A percentile compares a stretch with the other conserved stretches of the same genome.
Evolutionary conservation across 805 yeast species (phyloP).

Genomic region (Candida silvicultrix): DNA sequence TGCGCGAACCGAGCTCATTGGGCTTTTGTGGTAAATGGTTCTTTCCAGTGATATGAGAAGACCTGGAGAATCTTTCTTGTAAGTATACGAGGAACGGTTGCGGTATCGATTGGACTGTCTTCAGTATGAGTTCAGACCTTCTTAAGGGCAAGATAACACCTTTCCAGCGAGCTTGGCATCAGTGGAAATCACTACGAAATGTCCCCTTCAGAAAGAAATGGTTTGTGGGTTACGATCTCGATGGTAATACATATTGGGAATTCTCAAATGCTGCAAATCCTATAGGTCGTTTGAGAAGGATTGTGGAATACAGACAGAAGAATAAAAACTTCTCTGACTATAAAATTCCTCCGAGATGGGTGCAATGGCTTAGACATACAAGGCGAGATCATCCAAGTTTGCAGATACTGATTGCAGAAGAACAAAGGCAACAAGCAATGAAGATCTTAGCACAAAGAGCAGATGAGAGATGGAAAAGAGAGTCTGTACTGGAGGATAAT

Average conservation of each 20-base stretch:
- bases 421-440: conserved; percentile 46
- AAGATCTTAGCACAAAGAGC: conserved; percentile 26
- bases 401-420: conserved; percentile 54
- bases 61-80: background rate
- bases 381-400: conserved; percentile 55
- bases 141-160: conserved; percentile 41
- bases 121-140: conserved; percentile 35
- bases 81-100: too few relatives aligned
- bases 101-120: too few relatives aligned
- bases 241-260: conserved; percentile 86
- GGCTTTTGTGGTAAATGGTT: too few relatives aligned
- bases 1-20: background rate
- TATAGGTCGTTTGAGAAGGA: conserved; percentile 38
- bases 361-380: conserved; percentile 71
- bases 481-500: conserved; percentile 7
- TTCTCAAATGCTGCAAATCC: conserved; percentile 26
- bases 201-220: conserved; percentile 67
- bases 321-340: conserved; percentile 46
- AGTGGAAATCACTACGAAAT: conserved; percentile 53
- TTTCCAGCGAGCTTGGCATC: conserved; percentile 42
- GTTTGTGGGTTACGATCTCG: conserved; percentile 66
- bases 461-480: conserved; percentile 23
- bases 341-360: conserved; percentile 65
- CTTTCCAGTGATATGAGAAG: too few relatives aligned
- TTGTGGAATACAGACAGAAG: conserved; percentile 48